Evolutionary conservation across 768 basidiomycete genomes (phyloP), one percentile per base, ranked within the genome.

Genomic region (Leccinum obscurum): DNA sequence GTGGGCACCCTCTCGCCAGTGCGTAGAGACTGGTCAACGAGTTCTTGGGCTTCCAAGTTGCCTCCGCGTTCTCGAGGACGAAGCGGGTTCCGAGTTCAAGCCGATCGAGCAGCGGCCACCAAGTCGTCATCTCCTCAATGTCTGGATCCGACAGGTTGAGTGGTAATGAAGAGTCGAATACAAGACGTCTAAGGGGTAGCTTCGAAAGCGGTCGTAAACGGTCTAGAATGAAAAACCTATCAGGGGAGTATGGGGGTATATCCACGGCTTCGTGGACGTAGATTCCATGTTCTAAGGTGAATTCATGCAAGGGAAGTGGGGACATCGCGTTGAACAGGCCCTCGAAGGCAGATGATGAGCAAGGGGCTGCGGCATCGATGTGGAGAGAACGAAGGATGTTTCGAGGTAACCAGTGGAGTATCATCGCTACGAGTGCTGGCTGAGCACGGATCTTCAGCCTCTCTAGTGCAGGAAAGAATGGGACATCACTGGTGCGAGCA

Each of bases 51-150:
- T 46, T 61, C 70, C 70, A 72, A 14, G 28, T 55, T 17, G 49
- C 39, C 52, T 59, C 64, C 6, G 17, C 48, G 11, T 71, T 69
- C 53, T 75, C 70, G 13, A 68, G 64, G 4, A 68, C 71, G 24
- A 66, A 66, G 4, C 64, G 55, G 2, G 68, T 64, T 1, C 80
- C 80, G 11, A 84, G 58, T 58, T 82, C 77, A 34, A 84, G 76
- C 51, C 75, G 70, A 9, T 73, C 66, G 6, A 84, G 73, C 44
- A 66, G 59, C 15, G 81, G 82, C 83, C 83, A 83, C 76, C 77
- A 81, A 7, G 61, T 68, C 17, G 74, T 61, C 44, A 84, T 64
- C 54, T 72, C 70, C 39, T 70, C 74, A 22, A 83, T 61, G 39
- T 77, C 78, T 32, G 63, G 10, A 62, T 83, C 81, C 24, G 62